phyloP scores from a whole-genome alignment of 345 rosid species.

The Salix suchowensis region DNA sequence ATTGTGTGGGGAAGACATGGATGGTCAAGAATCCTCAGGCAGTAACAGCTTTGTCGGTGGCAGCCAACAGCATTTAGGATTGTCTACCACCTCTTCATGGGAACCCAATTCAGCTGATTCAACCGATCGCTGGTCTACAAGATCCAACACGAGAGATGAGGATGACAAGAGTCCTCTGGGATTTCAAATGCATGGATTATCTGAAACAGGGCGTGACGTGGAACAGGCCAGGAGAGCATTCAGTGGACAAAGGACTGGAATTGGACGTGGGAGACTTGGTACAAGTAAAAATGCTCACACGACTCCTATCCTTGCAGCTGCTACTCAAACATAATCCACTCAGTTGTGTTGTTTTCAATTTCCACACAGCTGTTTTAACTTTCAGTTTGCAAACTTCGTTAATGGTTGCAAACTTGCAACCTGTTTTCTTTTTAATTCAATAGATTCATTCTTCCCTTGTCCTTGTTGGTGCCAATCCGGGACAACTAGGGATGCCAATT shows the following conservation, averaged over 20 bases:
- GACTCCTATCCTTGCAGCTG: conserved; percentile 19
- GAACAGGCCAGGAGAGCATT: conserved; percentile 32
- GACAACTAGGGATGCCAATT: neutral
- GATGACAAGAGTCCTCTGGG: conserved; percentile 40
- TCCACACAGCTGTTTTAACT: neutral
- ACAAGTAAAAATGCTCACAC: conserved; percentile 14
- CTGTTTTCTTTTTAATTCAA: conserved; percentile 9
- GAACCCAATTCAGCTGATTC: conserved; percentile 80
- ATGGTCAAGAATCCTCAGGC: conserved; percentile 84
- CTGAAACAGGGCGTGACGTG: conserved; percentile 33
- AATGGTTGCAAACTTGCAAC: conserved; percentile 42
- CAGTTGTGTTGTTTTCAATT: neutral
- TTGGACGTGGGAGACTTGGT: conserved; percentile 36
- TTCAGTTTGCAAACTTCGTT: neutral
- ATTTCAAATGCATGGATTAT: conserved; percentile 17
- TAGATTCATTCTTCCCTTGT: neutral
- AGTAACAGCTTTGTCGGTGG: conserved; percentile 70
- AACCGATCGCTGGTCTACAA: conserved; percentile 58
- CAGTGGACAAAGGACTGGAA: conserved; percentile 38
- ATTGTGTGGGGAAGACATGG: conserved; percentile 45
- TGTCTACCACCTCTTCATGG: conserved; percentile 47
- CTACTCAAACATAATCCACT: conserved; percentile 21
- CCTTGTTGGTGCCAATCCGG: neutral
- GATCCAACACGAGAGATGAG: conserved; percentile 43
- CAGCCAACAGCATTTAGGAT: conserved; percentile 44